These are phyloP conservation scores for Plasmodium yoelii DNA, from an alignment of 169 alveolate genomes.

Conservation along the genomic window DNA sequence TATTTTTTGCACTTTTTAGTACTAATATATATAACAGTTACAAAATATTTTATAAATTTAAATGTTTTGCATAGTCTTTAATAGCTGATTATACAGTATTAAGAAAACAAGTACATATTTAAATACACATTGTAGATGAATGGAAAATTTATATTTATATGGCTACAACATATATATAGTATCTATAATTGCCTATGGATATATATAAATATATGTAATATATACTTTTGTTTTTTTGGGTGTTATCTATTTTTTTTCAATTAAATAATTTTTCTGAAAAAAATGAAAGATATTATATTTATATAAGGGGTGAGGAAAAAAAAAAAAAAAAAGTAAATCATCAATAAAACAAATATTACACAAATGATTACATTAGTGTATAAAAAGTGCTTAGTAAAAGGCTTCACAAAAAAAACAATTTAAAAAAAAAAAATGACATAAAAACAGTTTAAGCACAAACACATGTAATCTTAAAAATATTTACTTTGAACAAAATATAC, in stretches of 20 bases:
- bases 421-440: conserved; percentile 15
- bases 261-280: conserved; percentile 19
- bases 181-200: background rate
- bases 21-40: no score
- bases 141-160: background rate
- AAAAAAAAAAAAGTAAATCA: conserved; percentile 4
- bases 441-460: conserved; percentile 34
- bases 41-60: no score
- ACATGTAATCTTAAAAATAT: conserved; percentile 21
- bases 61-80: no score
- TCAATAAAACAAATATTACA: conserved; percentile 36
- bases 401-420: conserved; percentile 36
- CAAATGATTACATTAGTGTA: conserved; percentile 19
- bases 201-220: conserved; percentile 3
- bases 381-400: conserved; percentile 29
- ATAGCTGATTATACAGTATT: no score
- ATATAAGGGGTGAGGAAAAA: background rate
- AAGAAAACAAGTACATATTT: background rate
- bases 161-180: background rate
- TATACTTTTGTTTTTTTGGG: background rate
- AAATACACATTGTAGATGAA: conserved; percentile 4
- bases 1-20: no score
- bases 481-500: conserved; percentile 7
- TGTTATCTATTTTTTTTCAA: conserved; percentile 6
- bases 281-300: conserved; percentile 1